These are phyloP conservation scores for Neurospora tetrasperma DNA, from an alignment of 495 filamentous ascomycete genomes.

Conservation along the genomic window DNA sequence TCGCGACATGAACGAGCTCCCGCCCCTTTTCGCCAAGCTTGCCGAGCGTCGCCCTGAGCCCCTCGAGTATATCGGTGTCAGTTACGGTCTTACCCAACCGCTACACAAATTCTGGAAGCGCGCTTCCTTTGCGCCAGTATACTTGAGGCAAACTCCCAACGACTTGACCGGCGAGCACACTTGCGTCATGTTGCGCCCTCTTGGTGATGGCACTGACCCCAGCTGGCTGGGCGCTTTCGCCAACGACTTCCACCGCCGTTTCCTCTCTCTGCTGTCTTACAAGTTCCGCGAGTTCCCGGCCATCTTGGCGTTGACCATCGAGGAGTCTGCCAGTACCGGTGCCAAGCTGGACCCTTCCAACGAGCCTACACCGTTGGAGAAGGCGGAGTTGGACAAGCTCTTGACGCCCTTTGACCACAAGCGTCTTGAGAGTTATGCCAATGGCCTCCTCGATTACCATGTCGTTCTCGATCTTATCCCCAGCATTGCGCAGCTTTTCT, in stretches of 20 bases:
- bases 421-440: slow-evolving; percentile 86
- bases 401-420: slow-evolving; percentile 92
- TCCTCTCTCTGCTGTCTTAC: slow-evolving; percentile 79
- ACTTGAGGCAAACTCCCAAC: slow-evolving; percentile 90
- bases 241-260: slow-evolving; percentile 84
- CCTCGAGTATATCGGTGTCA: slow-evolving; percentile 91
- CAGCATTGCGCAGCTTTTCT: slow-evolving; percentile 67
- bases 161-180: slow-evolving; percentile 96
- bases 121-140: slow-evolving; percentile 76
- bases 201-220: slow-evolving; percentile 53
- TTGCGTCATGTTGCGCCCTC: slow-evolving; percentile 87
- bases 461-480: slow-evolving; percentile 93
- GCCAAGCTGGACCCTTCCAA: slow-evolving; percentile 47
- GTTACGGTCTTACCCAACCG: slow-evolving; percentile 78
- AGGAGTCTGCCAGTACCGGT: slow-evolving; percentile 73
- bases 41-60: slow-evolving; percentile 68
- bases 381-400: slow-evolving; percentile 57
- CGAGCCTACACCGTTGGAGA: slow-evolving; percentile 46
- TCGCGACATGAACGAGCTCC: slow-evolving; percentile 82
- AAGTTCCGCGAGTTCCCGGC: slow-evolving; percentile 83
- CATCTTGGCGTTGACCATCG: slow-evolving; percentile 73
- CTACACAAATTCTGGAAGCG: slow-evolving; percentile 98
- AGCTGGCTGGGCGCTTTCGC: slow-evolving; percentile 85
- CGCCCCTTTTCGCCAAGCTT: slow-evolving; percentile 83
- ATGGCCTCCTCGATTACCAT: slow-evolving; percentile 95